Conservation (phyloP, 1,284 basidiomycete species). For the Austroboletus rostrupii region DNA sequence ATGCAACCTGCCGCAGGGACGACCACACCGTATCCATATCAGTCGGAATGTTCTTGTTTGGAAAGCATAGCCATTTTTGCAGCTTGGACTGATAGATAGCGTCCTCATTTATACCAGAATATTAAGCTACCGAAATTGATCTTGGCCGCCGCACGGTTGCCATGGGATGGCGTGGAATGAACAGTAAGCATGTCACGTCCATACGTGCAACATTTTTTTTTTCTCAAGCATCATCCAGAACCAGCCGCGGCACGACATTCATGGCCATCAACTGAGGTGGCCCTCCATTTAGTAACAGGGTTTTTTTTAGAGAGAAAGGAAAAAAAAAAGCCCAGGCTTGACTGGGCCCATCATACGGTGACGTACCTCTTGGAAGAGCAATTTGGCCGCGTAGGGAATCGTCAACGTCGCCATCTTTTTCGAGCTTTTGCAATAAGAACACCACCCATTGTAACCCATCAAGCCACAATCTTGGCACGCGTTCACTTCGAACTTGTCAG, state of each 20-base stretch:
- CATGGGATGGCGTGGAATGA: conserved; percentile 1
- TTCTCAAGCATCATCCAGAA: conserved; percentile 69
- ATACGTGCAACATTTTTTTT: background rate
- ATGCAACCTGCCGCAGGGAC: background rate
- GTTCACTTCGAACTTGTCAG: conserved; percentile 95
- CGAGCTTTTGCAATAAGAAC: conserved; percentile 92
- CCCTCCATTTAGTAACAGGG: conserved; percentile 3
- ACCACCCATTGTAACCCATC: conserved; percentile 97
- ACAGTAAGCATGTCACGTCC: background rate
- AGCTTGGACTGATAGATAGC: conserved; percentile 19
- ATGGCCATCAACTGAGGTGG: conserved; percentile 80
- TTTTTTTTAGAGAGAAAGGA: background rate
- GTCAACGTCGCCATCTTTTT: conserved; percentile 95
- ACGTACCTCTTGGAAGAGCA: conserved; percentile 93
- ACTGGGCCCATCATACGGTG: background rate
- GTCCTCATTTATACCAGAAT: background rate
- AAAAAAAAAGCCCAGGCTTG: background rate
- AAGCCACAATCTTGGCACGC: conserved; percentile 94
- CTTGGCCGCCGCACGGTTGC: conserved; percentile 2
- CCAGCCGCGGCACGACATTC: conserved; percentile 86
- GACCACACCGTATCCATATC: background rate
- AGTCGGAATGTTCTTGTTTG: background rate
- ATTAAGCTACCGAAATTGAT: background rate
- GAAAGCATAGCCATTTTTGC: conserved; percentile 17
- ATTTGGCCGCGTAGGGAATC: conserved; percentile 97